Conservation (phyloP, 108 stramenopile genomes). For the Conticribra guillardii region DNA sequence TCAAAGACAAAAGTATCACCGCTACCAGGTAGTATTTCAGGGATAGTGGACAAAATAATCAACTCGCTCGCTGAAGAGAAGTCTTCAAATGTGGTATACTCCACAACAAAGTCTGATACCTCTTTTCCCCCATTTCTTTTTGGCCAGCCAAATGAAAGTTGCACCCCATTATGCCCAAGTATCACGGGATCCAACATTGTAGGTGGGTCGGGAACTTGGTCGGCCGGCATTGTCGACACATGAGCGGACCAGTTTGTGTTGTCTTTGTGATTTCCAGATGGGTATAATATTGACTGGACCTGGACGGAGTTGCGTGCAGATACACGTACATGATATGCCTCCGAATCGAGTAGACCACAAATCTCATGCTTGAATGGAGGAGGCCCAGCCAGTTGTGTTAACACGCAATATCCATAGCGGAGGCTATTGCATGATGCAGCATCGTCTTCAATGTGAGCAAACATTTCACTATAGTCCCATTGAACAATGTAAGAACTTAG, state of each 20-base stretch:
- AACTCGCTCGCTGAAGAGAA: constrained; percentile 34
- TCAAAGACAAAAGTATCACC: constrained; percentile 38
- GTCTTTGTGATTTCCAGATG: constrained; percentile 53
- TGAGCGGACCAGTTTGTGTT: constrained; percentile 61
- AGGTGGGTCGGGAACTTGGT: constrained; percentile 72
- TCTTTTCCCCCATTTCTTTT: constrained; percentile 59
- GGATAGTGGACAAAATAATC: constrained; percentile 8
- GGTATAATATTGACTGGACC: constrained; percentile 54
- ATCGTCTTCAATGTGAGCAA: constrained; percentile 40
- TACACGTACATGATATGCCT: constrained; percentile 69
- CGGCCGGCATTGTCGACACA: constrained; percentile 37
- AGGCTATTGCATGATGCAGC: constrained; percentile 50
- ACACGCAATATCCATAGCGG: constrained; percentile 59
- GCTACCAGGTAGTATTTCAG: constrained; percentile 23
- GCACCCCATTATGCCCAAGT: constrained; percentile 43
- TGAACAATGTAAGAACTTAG: constrained; percentile 69
- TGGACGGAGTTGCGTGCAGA: constrained; percentile 66
- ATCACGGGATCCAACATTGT: constrained; percentile 41
- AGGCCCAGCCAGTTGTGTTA: constrained; percentile 47
- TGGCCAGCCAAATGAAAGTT: constrained; percentile 64
- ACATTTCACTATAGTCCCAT: constrained; percentile 65
- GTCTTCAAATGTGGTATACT: constrained; percentile 51
- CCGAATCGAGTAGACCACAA: constrained; percentile 51
- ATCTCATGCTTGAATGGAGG: constrained; percentile 57
- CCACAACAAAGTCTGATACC: constrained; percentile 60